Evolutionary conservation across 768 basidiomycete genomes (phyloP).

Genomic region (Xerocomellus intermedius): DNA sequence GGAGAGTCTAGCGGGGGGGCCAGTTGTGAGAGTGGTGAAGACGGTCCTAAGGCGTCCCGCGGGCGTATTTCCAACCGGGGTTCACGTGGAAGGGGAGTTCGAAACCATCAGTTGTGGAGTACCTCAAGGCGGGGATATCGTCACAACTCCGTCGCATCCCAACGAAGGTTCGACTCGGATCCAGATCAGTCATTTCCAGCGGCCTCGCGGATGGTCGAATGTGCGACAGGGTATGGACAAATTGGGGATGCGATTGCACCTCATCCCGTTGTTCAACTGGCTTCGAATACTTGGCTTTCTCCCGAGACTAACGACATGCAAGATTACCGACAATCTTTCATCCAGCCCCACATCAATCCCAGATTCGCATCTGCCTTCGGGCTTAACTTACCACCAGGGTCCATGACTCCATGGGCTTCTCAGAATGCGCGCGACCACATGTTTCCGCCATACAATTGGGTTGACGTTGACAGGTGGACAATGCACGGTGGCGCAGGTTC

Average conservation of each 20-base stretch:
- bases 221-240: conserved; percentile 44
- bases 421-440: conserved; percentile 14
- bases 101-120: conserved; percentile 15
- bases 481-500: conserved; percentile 28
- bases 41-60: neutral
- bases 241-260: conserved; percentile 23
- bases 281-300: conserved; percentile 20
- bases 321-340: conserved; percentile 30
- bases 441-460: conserved; percentile 27
- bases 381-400: conserved; percentile 34
- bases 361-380: conserved; percentile 71
- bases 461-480: conserved; percentile 41
- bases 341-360: conserved; percentile 87
- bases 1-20: conserved; percentile 18
- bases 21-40: conserved; percentile 22
- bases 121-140: conserved; percentile 19
- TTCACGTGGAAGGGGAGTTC: conserved; percentile 26
- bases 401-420: conserved; percentile 25
- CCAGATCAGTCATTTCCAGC: conserved; percentile 37
- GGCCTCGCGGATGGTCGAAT: conserved; percentile 47
- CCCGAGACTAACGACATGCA: conserved; percentile 8
- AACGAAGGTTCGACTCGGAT: conserved; percentile 33
- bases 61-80: conserved; percentile 28
- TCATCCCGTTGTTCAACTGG: conserved; percentile 11
- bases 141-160: conserved; percentile 12